These are phyloP conservation scores for Castanopsis chinensis DNA, from an alignment of 306 rosid genomes.

Conservation along the genomic window DNA sequence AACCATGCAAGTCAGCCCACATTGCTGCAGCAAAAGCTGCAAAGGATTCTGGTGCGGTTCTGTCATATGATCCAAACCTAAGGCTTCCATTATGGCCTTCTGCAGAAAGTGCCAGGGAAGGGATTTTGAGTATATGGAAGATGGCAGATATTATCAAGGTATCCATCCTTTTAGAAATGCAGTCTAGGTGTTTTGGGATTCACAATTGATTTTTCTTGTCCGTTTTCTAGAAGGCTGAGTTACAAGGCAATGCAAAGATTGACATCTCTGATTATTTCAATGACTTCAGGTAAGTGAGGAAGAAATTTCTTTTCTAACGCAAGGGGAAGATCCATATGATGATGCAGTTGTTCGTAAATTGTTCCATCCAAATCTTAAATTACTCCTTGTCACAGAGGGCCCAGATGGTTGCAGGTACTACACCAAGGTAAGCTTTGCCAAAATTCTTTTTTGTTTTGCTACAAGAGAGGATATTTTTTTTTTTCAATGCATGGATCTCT, in stretches of 20 bases:
- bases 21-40: conserved; percentile 92
- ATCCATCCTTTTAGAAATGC: conserved; percentile 1
- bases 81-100: conserved; percentile 99
- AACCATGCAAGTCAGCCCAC: conserved; percentile 96
- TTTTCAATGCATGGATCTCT: conserved; percentile 1
- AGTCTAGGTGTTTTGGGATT: conserved; percentile 15
- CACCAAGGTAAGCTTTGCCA: conserved; percentile 64
- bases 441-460: neutral
- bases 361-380: conserved; percentile 81
- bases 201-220: conserved; percentile 15
- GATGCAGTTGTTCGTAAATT: conserved; percentile 77
- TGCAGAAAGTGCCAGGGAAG: conserved; percentile 86
- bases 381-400: conserved; percentile 94
- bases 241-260: conserved; percentile 8
- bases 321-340: conserved; percentile 83
- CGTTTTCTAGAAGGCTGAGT: conserved; percentile 2
- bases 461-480: too few species aligned
- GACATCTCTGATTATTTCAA: conserved; percentile 16
- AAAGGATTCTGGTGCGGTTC: conserved; percentile 75
- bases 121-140: conserved; percentile 91
- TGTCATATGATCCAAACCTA: conserved; percentile 93
- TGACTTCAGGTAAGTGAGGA: conserved; percentile 78
- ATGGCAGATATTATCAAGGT: conserved; percentile 94
- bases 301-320: conserved; percentile 79
- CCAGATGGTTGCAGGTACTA: conserved; percentile 92